Percentiles rank a stretch among this genome's conserved stretches.
These are phyloP conservation scores for Ophiocytium majus DNA, from an alignment of 352 stramenopile genomes.

Conservation along the genomic window DNA sequence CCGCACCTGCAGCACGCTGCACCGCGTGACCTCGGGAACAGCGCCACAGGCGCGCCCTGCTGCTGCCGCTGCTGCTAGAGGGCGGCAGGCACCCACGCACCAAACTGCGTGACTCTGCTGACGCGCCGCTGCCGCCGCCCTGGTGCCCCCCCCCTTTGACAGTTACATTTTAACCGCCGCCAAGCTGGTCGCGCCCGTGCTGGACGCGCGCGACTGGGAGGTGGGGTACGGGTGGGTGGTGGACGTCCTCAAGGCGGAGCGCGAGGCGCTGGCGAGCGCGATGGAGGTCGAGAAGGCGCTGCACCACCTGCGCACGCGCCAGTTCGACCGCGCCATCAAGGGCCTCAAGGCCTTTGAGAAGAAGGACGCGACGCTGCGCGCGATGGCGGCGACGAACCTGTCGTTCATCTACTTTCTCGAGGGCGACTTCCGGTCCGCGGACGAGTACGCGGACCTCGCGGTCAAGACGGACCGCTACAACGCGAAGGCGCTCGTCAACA, in stretches of 20 bases:
- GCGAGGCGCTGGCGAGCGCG: constrained; percentile 82
- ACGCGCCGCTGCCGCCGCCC: too few relatives aligned
- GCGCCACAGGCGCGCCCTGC: too few relatives aligned
- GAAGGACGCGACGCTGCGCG: constrained; percentile 84
- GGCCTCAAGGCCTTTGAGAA: constrained; percentile 88
- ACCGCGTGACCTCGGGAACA: too few relatives aligned
- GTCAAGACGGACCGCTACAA: constrained; percentile 91
- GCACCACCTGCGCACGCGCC: constrained; percentile 82
- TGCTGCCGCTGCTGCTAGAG: too few relatives aligned
- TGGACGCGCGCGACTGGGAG: constrained; percentile 83
- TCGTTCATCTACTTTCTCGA: constrained; percentile 95
- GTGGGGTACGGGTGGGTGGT: constrained; percentile 89
- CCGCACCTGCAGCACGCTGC: too few relatives aligned
- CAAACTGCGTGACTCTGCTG: too few relatives aligned
- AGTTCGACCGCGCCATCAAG: constrained; percentile 73
- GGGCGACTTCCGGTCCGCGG: constrained; percentile 71
- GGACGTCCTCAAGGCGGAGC: constrained; percentile 79
- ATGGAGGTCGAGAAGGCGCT: constrained; percentile 73
- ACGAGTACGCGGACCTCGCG: constrained; percentile 84
- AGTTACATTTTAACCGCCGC: constrained; percentile 85
- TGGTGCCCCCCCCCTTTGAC: too few relatives aligned
- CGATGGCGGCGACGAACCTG: constrained; percentile 89
- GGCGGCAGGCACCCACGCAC: too few relatives aligned
- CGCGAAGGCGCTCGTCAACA: constrained; percentile 93
- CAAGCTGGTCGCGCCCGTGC: constrained; percentile 81